A percentile compares a stretch with the other conserved stretches of the same genome.
phyloP scores from a whole-genome alignment of 371 early-diverging fungal species.

The Mucor plumbeus region DNA sequence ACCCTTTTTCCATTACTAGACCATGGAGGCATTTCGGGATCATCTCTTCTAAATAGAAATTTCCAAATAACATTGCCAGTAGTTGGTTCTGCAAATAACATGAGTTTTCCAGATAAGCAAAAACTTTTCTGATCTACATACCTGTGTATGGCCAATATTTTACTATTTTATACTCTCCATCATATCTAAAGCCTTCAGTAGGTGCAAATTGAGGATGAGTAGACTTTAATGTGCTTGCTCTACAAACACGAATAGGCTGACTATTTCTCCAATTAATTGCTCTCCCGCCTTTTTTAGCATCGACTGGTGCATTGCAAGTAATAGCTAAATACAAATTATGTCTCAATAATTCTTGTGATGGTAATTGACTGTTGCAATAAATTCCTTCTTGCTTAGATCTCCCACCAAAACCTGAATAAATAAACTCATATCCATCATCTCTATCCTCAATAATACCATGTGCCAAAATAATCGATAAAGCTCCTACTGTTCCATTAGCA shows the following conservation, averaged over 20 bases:
- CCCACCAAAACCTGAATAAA: constrained; percentile 64
- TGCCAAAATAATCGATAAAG: constrained; percentile 60
- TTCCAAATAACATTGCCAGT: constrained; percentile 51
- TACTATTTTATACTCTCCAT: constrained; percentile 70
- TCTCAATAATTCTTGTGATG: constrained; percentile 51
- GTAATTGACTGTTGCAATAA: neutral
- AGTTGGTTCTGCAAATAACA: constrained; percentile 1
- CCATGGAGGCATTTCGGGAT: constrained; percentile 69
- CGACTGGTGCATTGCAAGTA: constrained; percentile 58
- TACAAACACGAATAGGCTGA: constrained; percentile 61
- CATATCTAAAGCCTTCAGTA: constrained; percentile 61
- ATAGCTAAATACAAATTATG: constrained; percentile 60
- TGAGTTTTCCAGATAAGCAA: no score
- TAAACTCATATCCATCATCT: constrained; percentile 63
- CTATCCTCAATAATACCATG: constrained; percentile 59
- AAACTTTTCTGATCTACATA: neutral
- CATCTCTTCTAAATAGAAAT: constrained; percentile 66
- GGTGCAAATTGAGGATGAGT: constrained; percentile 54
- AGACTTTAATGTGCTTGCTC: constrained; percentile 37
- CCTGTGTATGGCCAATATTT: constrained; percentile 66
- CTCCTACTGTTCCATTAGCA: constrained; percentile 48
- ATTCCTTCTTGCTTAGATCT: constrained; percentile 35
- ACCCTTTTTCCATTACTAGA: constrained; percentile 44
- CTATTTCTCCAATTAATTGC: constrained; percentile 65
- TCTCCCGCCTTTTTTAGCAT: constrained; percentile 41